Evolutionary conservation across 2,329 filamentous ascomycete genomes (phyloP).

Genomic region (Hypoxylon sp.): DNA sequence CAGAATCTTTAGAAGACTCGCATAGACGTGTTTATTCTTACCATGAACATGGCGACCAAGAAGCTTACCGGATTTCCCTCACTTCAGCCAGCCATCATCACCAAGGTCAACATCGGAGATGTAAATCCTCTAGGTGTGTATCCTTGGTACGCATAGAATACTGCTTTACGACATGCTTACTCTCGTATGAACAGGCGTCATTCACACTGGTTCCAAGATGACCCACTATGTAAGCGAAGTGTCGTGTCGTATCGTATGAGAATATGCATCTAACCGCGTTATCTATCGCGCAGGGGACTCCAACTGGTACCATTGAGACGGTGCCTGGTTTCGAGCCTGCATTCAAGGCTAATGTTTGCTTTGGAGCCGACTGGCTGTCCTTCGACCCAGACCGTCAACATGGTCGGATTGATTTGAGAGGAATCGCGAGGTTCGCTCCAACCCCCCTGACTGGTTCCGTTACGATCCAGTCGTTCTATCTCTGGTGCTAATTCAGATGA

Average conservation of each 20-base stretch:
- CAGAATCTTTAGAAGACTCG: not conserved
- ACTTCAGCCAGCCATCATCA: not conserved
- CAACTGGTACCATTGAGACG: slow-evolving; percentile 28
- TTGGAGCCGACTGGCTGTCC: slow-evolving; percentile 38
- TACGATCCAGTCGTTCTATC: not conserved
- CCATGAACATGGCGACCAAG: not conserved
- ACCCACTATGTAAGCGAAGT: slow-evolving; percentile 4
- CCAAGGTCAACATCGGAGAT: slow-evolving; percentile 3
- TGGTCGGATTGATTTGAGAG: slow-evolving; percentile 29
- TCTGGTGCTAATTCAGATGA: not conserved
- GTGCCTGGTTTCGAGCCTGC: slow-evolving; percentile 40
- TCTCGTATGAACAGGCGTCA: not conserved
- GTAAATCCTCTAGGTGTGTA: not conserved
- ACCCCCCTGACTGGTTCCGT: not conserved
- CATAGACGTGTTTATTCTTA: not conserved
- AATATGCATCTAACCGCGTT: slow-evolving; percentile 1
- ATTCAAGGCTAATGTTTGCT: slow-evolving; percentile 36
- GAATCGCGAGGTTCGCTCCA: slow-evolving; percentile 25
- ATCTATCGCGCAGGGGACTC: not conserved
- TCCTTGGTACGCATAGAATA: not conserved
- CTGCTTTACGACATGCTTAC: not conserved
- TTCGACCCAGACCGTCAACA: slow-evolving; percentile 30
- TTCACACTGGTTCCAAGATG: slow-evolving; percentile 3
- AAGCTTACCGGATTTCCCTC: not conserved
- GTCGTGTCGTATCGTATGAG: not conserved